Evolutionary conservation across 73 alveolate species (phyloP).

Genomic region (Blepharisma stoltei): DNA sequence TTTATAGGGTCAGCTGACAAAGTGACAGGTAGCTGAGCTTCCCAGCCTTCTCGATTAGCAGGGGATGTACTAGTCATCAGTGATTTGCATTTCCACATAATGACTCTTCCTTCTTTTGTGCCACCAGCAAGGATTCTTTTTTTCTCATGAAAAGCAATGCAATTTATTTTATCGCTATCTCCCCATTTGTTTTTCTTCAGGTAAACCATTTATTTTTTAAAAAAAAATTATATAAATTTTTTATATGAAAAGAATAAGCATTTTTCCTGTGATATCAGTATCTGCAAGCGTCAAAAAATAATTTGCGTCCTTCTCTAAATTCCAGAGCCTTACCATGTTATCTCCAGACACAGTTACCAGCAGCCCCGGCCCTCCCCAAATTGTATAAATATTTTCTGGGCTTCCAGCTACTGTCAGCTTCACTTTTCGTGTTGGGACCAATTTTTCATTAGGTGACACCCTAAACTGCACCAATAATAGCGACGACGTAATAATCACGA

Average conservation of each 20-base stretch:
- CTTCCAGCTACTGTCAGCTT: conserved; percentile 95
- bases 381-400: conserved; percentile 85
- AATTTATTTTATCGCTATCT: conserved; percentile 83
- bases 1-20: conserved; percentile 49
- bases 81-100: conserved; percentile 92
- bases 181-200: no score
- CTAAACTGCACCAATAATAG: conserved; percentile 87
- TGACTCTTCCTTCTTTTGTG: conserved; percentile 89
- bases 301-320: conserved; percentile 92
- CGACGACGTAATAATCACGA: conserved; percentile 90
- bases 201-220: no score
- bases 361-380: conserved; percentile 94
- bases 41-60: conserved; percentile 89
- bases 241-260: no score
- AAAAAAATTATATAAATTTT: no score
- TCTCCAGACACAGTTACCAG: conserved; percentile 94
- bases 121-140: conserved; percentile 91
- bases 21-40: conserved; percentile 84
- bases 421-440: conserved; percentile 90
- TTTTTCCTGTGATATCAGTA: conserved; percentile 72
- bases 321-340: conserved; percentile 92
- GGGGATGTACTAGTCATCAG: conserved; percentile 88
- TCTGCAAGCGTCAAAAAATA: conserved; percentile 92
- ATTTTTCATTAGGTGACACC: conserved; percentile 83
- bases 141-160: conserved; percentile 74